A percentile compares a stretch with the other conserved stretches of the same genome.
phyloP scores from a whole-genome alignment of 1,139 yeast genomes.

The Yamadazyma dendronema region DNA sequence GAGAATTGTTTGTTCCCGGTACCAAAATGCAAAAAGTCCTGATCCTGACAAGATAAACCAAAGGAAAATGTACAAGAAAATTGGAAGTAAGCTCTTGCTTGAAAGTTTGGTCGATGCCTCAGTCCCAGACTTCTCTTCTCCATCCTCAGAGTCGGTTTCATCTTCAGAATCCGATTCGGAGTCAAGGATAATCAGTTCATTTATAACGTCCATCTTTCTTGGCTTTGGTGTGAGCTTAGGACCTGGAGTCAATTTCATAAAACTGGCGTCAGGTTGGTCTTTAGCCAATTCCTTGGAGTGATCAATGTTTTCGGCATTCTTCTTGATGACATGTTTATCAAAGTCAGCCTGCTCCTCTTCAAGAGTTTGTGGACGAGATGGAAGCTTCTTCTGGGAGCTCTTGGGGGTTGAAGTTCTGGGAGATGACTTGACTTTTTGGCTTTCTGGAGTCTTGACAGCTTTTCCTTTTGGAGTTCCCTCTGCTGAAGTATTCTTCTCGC shows the following conservation, averaged over 20 bases:
- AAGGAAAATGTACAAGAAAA: constrained; percentile 17
- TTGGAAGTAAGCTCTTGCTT: constrained; percentile 1
- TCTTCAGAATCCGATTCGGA: constrained; percentile 13
- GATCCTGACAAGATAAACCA: constrained; percentile 29
- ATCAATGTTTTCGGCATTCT: neutral
- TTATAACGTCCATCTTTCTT: constrained; percentile 9
- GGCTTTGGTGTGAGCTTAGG: constrained; percentile 20
- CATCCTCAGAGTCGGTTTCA: constrained; percentile 7
- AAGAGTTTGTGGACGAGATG: constrained; percentile 3
- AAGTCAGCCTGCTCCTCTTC: constrained; percentile 6
- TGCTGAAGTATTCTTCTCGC: neutral
- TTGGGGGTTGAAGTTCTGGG: neutral
- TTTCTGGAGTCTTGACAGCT: neutral
- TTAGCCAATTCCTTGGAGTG: neutral
- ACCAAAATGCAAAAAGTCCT: constrained; percentile 52
- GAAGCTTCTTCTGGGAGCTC: neutral
- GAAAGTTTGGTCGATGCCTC: neutral
- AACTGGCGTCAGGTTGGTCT: neutral
- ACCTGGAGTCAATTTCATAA: constrained; percentile 16
- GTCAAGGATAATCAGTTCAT: constrained; percentile 10
- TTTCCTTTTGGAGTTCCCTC: neutral
- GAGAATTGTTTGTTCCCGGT: constrained; percentile 55
- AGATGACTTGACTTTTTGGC: neutral
- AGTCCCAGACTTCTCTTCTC: neutral
- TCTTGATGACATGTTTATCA: constrained; percentile 9